Evolutionary conservation across 2,329 filamentous ascomycete species (phyloP).

Genomic region (Thermochaetoides dissita): DNA sequence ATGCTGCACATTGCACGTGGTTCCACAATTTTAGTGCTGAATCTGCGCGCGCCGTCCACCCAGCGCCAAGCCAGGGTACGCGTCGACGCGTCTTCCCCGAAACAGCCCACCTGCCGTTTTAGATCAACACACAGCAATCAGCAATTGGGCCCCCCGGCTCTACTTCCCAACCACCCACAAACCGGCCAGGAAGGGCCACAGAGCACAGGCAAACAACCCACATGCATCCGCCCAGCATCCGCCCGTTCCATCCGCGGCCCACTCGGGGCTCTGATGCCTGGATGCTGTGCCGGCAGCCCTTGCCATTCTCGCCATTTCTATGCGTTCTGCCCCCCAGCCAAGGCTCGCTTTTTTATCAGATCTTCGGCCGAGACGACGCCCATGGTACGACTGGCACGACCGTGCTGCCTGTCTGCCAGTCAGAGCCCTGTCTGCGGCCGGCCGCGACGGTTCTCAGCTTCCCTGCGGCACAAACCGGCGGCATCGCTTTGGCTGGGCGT

Average conservation of each 20-base stretch:
- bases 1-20: slow-evolving; percentile 14
- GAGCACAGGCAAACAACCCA: too few relatives aligned
- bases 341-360: slow-evolving; percentile 12
- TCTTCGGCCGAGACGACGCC: slow-evolving; percentile 8
- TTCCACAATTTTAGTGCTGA: slow-evolving; percentile 9
- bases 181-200: too few relatives aligned
- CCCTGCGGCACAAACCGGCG: slow-evolving; percentile 6
- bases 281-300: too few relatives aligned
- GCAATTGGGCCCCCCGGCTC: too few relatives aligned
- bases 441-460: slow-evolving; percentile 1
- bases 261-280: too few relatives aligned
- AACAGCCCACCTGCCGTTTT: too few relatives aligned
- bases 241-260: too few relatives aligned
- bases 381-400: neutral
- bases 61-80: slow-evolving; percentile 4
- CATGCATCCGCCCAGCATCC: too few relatives aligned
- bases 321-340: neutral
- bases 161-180: too few relatives aligned
- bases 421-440: neutral
- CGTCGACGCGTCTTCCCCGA: slow-evolving; percentile 12
- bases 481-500: neutral
- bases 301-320: too few relatives aligned
- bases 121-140: too few relatives aligned
- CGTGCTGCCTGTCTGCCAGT: neutral
- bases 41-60: slow-evolving; percentile 3